Base-by-base conservation (phyloP, 2,329 filamentous ascomycete genomes). In the Aspergillus unguis region DNA sequence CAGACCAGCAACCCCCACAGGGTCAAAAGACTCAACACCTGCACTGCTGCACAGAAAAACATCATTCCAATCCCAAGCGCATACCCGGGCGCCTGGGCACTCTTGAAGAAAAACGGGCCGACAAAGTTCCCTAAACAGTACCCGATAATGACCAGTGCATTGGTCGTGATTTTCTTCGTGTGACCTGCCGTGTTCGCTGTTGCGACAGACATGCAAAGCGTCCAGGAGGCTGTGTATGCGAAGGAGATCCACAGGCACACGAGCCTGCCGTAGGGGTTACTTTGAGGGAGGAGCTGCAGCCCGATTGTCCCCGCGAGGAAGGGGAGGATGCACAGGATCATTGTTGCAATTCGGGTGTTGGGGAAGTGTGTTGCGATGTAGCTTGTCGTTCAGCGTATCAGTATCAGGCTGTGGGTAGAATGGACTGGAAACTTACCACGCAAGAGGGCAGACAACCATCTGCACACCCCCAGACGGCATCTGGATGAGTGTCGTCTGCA, bases 161-260 rank as follows among this genome's bases (percentile, higher is more conserved):
- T 37, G 2, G 31, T 35, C 4, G 32, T 45, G 25, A 45, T 45
- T 10, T 45, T 55, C 6, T 70, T 71, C 0, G 65, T 62, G 35
- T 70, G 64, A 0, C 68, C 68, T 3, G 61, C 64, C 4, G 62
- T 62, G 17, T 65, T 65, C 1, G 62, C 59, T 1, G 68, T 65
- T n/a, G 67, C 53, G 10, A 67, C 62, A 50, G 36, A 67, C 60
- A 69, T 51, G 5, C 61, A 61, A 26, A 68, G 61, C 1, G 66
- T 63, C 6, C 62, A 68, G 3, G 58, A 67, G 11, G 60, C 66
- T 55, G 62, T 65, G 35, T 66, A 65, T 6, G 63, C 64, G 25
- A 62, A 62, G 0, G 64, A 65, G 2, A 65, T 54, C 27, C 65
- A 65, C 42, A 59, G 62, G 44, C 51, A 63, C 40, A 63, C 62